These are phyloP conservation scores for Dianthus caryophyllus DNA, from an alignment of 148 eudicot species.

Conservation along the genomic window DNA sequence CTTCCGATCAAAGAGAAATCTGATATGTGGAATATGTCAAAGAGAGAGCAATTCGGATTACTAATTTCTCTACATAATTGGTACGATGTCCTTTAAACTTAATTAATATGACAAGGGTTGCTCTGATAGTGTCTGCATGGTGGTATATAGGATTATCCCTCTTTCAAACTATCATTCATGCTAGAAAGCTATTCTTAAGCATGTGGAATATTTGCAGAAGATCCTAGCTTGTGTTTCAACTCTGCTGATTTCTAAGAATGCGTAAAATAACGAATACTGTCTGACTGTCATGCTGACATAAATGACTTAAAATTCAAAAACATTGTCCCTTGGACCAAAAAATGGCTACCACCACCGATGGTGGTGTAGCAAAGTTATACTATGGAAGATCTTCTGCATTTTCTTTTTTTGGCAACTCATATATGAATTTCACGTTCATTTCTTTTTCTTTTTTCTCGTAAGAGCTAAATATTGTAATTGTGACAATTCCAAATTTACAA, in stretches of 20 bases:
- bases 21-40: not conserved
- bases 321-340: not conserved
- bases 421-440: no score
- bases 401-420: no score
- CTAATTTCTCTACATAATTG: not conserved
- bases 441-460: no score
- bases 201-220: slow-evolving; percentile 8
- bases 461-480: no score
- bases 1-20: not conserved
- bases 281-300: slow-evolving; percentile 1
- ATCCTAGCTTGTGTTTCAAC: not conserved
- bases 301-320: not conserved
- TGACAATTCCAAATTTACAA: no score
- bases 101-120: not conserved
- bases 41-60: not conserved
- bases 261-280: not conserved
- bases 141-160: not conserved
- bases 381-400: no score
- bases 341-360: no score
- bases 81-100: not conserved
- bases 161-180: not conserved
- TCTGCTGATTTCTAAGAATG: not conserved
- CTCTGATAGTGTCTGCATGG: not conserved
- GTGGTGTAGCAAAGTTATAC: no score
- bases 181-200: slow-evolving; percentile 2